Percentiles rank a stretch among this genome's conserved stretches.
Conservation (phyloP, 2,329 filamentous ascomycete species). For the Fusarium temperatum region DNA sequence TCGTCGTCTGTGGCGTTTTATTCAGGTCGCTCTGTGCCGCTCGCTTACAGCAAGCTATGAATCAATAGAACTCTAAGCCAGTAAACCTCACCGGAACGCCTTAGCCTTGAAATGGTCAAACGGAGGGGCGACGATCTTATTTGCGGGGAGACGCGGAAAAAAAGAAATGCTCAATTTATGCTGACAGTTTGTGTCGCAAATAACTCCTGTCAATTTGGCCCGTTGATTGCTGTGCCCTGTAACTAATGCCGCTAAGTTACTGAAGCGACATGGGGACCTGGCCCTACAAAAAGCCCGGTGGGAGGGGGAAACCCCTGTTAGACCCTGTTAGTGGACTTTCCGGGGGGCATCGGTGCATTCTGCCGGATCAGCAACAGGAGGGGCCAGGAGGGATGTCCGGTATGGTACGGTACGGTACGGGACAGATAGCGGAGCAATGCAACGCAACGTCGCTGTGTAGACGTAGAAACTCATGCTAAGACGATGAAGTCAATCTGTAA, state of each 20-base stretch:
- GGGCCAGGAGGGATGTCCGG: not conserved
- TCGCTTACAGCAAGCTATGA: not conserved
- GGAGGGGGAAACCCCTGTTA: not conserved
- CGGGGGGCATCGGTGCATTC: conserved; percentile 6
- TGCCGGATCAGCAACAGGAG: conserved; percentile 17
- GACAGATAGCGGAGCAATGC: not conserved
- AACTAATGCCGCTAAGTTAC: not conserved
- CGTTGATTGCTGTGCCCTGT: not conserved
- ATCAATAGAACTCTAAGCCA: not conserved
- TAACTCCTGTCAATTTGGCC: not conserved
- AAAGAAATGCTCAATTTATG: not conserved
- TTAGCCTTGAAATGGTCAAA: not conserved
- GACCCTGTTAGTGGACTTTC: not conserved
- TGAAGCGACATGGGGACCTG: not conserved
- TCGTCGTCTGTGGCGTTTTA: not conserved
- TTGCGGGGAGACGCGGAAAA: not conserved
- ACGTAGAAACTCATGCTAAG: not conserved
- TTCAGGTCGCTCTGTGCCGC: not conserved
- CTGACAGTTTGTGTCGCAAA: not conserved
- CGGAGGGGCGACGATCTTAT: not conserved
- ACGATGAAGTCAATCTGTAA: not conserved
- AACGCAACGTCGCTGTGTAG: not conserved
- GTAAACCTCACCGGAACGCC: not conserved
- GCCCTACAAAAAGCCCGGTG: not conserved
- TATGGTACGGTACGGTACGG: not conserved